phyloP scores from a whole-genome alignment of 169 alveolate genomes.

The Toxoplasma gondii region DNA sequence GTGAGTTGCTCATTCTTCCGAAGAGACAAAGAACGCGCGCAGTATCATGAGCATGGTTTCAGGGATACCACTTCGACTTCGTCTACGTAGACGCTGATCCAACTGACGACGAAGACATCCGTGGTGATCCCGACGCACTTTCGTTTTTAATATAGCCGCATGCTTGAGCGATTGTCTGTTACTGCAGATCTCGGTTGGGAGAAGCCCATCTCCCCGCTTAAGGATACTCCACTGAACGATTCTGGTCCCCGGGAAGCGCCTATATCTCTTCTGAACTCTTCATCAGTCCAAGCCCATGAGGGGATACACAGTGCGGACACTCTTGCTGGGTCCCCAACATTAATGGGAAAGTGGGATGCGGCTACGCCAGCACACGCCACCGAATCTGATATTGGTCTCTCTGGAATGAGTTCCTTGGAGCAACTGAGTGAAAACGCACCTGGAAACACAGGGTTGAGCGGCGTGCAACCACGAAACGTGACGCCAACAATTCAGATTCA shows the following conservation, averaged over 20 bases:
- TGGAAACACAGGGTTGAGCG: background rate
- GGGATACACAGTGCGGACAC: background rate
- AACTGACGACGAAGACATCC: too few species aligned
- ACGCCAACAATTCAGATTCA: background rate
- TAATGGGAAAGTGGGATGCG: background rate
- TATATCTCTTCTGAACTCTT: background rate
- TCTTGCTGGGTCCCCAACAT: background rate
- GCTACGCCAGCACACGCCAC: background rate
- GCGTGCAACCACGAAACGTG: background rate
- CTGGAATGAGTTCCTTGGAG: background rate
- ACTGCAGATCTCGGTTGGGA: background rate
- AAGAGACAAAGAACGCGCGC: too few species aligned
- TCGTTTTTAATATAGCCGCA: too few species aligned
- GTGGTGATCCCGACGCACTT: background rate
- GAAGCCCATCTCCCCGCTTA: background rate
- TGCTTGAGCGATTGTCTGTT: background rate
- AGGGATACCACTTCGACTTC: too few species aligned
- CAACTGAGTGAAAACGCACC: background rate
- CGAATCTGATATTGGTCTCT: background rate
- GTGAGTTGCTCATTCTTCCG: background rate
- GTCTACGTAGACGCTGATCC: too few species aligned
- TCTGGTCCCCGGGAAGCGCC: background rate
- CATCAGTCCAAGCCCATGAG: background rate
- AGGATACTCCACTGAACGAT: background rate
- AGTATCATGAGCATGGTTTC: too few species aligned